Evolutionary conservation across 306 rosid species (phyloP).

Genomic region (Cucumis sativus): Cucumber_9930_V3 NC_026656.2:17442001-17442500

Average conservation of each 20-base stretch:
- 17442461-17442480: slow-evolving; percentile 15
- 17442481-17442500: slow-evolving; percentile 8
- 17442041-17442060: not conserved
- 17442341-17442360: slow-evolving; percentile 36
- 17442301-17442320: slow-evolving; percentile 25
- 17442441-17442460: slow-evolving; percentile 13
- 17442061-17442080: not conserved
- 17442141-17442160: slow-evolving; percentile 32
- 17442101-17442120: not conserved
- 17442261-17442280: slow-evolving; percentile 28
- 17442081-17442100: not conserved
- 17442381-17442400: slow-evolving; percentile 29
- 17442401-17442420: slow-evolving; percentile 14
- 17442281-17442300: slow-evolving; percentile 29
- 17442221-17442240: slow-evolving; percentile 28
- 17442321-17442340: slow-evolving; percentile 33
- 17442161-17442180: slow-evolving; percentile 14
- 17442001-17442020: not conserved
- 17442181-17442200: slow-evolving; percentile 25
- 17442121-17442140: slow-evolving; percentile 31
- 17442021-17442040: not conserved
- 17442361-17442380: slow-evolving; percentile 35
- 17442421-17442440: slow-evolving; percentile 29
- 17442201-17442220: slow-evolving; percentile 27
- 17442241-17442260: slow-evolving; percentile 41